Percentiles rank a stretch among this genome's conserved stretches.
These are phyloP conservation scores for Erysimum cheiri DNA, from an alignment of 441 rosid species.

Conservation along the genomic window DNA sequence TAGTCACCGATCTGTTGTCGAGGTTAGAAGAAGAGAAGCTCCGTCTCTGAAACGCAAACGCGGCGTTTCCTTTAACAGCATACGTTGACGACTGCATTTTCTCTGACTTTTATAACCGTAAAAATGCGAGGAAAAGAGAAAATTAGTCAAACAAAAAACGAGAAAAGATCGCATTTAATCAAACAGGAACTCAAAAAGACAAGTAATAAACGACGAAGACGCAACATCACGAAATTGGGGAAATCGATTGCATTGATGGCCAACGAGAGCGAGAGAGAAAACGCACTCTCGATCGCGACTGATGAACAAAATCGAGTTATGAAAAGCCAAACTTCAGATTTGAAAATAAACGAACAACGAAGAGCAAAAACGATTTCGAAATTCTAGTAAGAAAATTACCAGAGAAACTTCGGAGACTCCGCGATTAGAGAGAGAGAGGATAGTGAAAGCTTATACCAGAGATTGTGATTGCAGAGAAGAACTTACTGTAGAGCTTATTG, in stretches of 20 bases:
- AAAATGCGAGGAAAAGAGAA: conserved; percentile 16
- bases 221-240: neutral
- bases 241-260: conserved; percentile 25
- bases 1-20: conserved; percentile 36
- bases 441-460: conserved; percentile 20
- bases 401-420: conserved; percentile 50
- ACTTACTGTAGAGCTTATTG: conserved; percentile 34
- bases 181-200: neutral
- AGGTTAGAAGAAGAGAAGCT: conserved; percentile 37
- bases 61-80: conserved; percentile 50
- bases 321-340: conserved; percentile 19
- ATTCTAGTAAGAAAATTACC: neutral
- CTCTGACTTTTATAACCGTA: conserved; percentile 39
- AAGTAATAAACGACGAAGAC: conserved; percentile 16
- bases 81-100: conserved; percentile 70
- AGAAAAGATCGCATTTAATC: conserved; percentile 22
- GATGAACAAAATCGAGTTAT: conserved; percentile 3
- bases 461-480: conserved; percentile 32
- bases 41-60: conserved; percentile 49
- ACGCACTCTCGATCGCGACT: conserved; percentile 31
- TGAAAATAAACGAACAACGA: neutral
- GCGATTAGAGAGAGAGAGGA: conserved; percentile 42
- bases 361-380: neutral
- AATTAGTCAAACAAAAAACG: conserved; percentile 35
- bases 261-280: conserved; percentile 1